Percentiles rank a stretch among this genome's conserved stretches.
These are phyloP conservation scores for Pestalotiopsis sp. DNA, from an alignment of 2,329 filamentous ascomycete species.

Conservation along the genomic window DNA sequence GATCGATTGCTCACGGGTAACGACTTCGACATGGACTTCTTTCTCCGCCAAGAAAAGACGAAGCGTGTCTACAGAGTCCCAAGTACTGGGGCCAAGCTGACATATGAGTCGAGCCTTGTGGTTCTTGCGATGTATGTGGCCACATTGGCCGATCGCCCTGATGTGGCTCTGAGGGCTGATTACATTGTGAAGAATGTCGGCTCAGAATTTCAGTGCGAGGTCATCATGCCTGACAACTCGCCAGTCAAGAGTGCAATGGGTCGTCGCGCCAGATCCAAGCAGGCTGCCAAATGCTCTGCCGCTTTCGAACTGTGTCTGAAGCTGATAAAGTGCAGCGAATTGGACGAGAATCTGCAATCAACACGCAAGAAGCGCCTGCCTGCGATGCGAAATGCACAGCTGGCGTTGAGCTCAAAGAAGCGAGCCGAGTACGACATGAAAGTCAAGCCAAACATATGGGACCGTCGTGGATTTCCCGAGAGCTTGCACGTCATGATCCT, in stretches of 20 bases:
- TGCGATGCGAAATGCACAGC: conserved; percentile 80
- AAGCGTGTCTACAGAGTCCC: conserved; percentile 63
- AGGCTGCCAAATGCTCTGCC: conserved; percentile 82
- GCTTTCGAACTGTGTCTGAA: conserved; percentile 81
- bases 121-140: conserved; percentile 75
- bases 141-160: conserved; percentile 57
- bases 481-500: conserved; percentile 66
- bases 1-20: conserved; percentile 70
- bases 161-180: conserved; percentile 42
- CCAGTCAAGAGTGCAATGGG: conserved; percentile 72
- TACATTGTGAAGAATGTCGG: conserved; percentile 65
- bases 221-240: conserved; percentile 75
- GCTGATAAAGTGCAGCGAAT: conserved; percentile 65
- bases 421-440: conserved; percentile 75
- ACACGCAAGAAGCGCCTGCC: conserved; percentile 73
- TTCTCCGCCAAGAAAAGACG: conserved; percentile 52
- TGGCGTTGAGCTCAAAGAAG: conserved; percentile 82
- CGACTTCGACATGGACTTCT: conserved; percentile 57
- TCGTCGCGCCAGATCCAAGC: conserved; percentile 66
- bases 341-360: conserved; percentile 77
- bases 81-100: conserved; percentile 75
- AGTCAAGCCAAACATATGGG: conserved; percentile 79
- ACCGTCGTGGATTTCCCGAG: conserved; percentile 45
- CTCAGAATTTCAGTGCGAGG: conserved; percentile 72
- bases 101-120: conserved; percentile 72